Evolutionary conservation across 352 stramenopile species (phyloP), one percentile per base, ranked within the genome.

Genomic region (Phytophthora sp.): DNA sequence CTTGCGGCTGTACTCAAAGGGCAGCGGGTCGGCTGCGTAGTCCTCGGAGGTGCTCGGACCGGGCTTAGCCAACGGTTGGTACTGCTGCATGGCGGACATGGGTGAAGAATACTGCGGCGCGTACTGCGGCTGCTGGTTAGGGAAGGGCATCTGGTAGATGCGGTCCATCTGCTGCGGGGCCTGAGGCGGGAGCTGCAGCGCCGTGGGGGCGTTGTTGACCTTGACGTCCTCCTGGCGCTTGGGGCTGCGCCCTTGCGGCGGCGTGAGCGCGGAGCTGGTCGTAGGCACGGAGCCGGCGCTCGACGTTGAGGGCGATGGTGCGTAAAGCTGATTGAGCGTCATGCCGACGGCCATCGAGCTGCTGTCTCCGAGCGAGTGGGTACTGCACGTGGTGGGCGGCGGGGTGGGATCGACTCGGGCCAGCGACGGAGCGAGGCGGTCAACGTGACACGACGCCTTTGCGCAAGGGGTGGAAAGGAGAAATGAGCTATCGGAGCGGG

Each of bases 241-340:
- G 33, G 70, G 70, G 49, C 62, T 79, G 20, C 63, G 67, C n/a
- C 73, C 62, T 44, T 69, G 54, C 7, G 73, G 61, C n/a, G 73
- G 57, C 21, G 60, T 68, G 29, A 67, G 27, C 5, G 49, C 41
- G 31, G 60, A 35, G 7, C 21, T 51, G 26, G 45, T 26, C 16
- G 46, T 35, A 24, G 50, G 29, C 27, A 44, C 44, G n/a, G 66
- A 51, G 36, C 30, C 36, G 44, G 49, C 36, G 51, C 57, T 58
- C 30, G 64, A 63, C 31, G 74, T 23, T 3, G 70, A 70, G 21
- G 74, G 56, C 38, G 74, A 63, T 35, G 74, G 77, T 12, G 80
- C 74, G 66, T 92, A 90, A 54, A 90, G 75, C 55, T 92, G 83
- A 52, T 89, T 84, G 35, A 92, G 74, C 20, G 83, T 90, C 83